Conservation (phyloP, 1,284 basidiomycete species). For the Puccinia horiana region DNA sequence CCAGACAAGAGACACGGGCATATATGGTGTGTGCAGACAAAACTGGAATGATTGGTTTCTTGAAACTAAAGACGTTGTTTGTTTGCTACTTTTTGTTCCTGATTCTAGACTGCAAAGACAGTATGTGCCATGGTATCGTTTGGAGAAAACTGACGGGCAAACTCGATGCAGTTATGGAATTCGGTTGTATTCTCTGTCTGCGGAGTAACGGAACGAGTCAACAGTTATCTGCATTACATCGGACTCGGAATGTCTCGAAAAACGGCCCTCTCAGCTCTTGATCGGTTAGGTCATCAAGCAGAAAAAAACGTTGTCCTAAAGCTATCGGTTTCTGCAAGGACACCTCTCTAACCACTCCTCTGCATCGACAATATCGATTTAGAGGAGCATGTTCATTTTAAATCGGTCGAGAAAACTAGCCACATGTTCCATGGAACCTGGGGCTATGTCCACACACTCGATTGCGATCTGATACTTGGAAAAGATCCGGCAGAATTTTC, state of each 20-base stretch:
- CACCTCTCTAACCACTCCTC: no score
- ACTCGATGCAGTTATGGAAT: constrained; percentile 10
- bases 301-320: no score
- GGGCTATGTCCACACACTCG: neutral
- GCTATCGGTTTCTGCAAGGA: no score
- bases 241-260: no score
- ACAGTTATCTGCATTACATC: neutral
- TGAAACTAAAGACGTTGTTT: neutral
- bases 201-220: constrained; percentile 5
- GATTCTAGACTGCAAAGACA: neutral
- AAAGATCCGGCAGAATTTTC: neutral
- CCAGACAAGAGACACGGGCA: neutral
- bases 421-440: constrained; percentile 14
- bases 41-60: no score
- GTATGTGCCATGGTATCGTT: neutral
- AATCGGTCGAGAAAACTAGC: neutral
- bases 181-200: neutral
- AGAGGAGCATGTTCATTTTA: no score
- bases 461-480: neutral
- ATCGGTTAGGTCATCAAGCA: no score
- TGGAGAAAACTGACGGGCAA: neutral
- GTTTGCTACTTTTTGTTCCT: neutral
- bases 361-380: no score
- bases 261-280: no score
- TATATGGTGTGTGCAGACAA: neutral